Base-by-base conservation (phyloP, 2,329 filamentous ascomycete species). In the Bipolaris oryzae region DNA sequence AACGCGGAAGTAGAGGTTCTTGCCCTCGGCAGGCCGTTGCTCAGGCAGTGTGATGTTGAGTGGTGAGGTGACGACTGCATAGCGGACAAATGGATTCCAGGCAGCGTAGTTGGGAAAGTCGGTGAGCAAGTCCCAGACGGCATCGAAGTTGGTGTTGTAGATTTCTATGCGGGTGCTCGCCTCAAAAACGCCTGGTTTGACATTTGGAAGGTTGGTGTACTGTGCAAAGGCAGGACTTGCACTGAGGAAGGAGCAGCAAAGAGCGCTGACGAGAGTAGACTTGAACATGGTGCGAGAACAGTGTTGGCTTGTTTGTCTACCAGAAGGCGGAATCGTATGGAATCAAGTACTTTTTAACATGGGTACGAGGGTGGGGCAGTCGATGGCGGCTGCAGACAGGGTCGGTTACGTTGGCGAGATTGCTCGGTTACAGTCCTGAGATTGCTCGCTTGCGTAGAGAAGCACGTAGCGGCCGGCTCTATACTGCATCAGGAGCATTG, bases 1-100 rank as follows among this genome's bases (percentile, higher is more conserved):
- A 10, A 66, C 64, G 39, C 69, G 66, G 20, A 75, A 49, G 21
- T 65, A 57, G 21, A 73, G 55, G 18, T 57, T 57, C 7, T 58
- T 53, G 47, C 63, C 63, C 55, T 72, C 68, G 13, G 60, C 53
- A 4, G 71, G 69, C 28, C 59, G 57, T 52, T 75, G 72, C 3
- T 64, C 52, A 5, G 62, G 64, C 5, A 72, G 58, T 0, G 66
- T 67, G 7, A 64, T 23, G 49, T 68, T 67, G 13, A 53, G 34
- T 5, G 65, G 50, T 13, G 63, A 62, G 9, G 67, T 53, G 21
- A 68, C 65, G 47, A 68, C 57, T 3, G 70, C 63, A 38, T 57
- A 57, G 31, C 72, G 70, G 25, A 72, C 69, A 34, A 73, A 74
- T 3, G 70, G 72, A 41, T 74, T 74, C 71, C 71, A 75, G 34